These are phyloP conservation scores for cucumber (Cucumis sativus) DNA, from an alignment of 306 rosid genomes.

Conservation along the genomic window DNA sequence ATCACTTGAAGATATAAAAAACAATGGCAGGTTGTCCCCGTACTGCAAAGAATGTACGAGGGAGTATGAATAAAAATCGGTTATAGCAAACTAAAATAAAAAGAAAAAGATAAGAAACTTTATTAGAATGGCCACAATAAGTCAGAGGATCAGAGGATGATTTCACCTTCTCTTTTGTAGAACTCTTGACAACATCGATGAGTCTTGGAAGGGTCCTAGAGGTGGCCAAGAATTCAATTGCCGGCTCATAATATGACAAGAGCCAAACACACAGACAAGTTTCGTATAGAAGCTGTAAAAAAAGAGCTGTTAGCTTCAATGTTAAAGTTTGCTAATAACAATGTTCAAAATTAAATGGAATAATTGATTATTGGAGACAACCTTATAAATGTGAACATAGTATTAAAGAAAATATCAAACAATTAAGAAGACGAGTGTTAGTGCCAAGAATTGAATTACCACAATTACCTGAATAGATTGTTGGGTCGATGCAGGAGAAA, in stretches of 20 bases:
- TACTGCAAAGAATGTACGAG: background rate
- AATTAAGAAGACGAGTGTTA: background rate
- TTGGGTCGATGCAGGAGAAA: conserved; percentile 92
- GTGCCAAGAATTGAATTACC: background rate
- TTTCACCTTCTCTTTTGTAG: conserved; percentile 95
- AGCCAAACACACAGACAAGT: conserved; percentile 95
- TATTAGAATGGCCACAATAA: background rate
- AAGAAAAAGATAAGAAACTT: background rate
- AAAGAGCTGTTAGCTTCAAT: conserved; percentile 7
- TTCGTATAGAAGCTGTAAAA: conserved; percentile 84
- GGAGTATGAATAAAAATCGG: background rate
- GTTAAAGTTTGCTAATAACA: conserved; percentile 2
- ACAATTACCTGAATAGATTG: conserved; percentile 82
- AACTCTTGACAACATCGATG: conserved; percentile 75
- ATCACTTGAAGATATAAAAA: background rate
- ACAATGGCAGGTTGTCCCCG: background rate
- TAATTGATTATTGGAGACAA: background rate
- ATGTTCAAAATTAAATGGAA: background rate
- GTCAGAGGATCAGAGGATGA: conserved; percentile 10
- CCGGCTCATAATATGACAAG: conserved; percentile 89
- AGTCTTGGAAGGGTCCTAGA: conserved; percentile 88
- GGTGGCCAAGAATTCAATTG: conserved; percentile 83
- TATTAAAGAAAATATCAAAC: background rate
- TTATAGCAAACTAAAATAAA: background rate
- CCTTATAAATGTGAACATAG: background rate